Conservation (phyloP, 2,329 filamentous ascomycete species). For the Fusarium miscanthi region DNA sequence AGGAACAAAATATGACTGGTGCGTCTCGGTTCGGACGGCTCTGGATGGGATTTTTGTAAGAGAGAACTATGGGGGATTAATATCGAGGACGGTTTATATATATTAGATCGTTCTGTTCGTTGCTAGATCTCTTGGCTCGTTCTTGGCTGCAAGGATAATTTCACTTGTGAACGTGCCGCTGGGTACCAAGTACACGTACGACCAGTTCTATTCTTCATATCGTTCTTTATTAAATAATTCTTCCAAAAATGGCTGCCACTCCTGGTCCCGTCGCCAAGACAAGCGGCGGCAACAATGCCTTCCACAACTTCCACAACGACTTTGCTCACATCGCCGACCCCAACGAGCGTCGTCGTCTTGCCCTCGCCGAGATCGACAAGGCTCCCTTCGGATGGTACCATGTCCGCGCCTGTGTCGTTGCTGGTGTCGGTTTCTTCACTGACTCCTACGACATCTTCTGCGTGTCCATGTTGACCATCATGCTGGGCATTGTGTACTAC, state of each 20-base stretch:
- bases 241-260: constrained; percentile 27
- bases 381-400: constrained; percentile 88
- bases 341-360: constrained; percentile 81
- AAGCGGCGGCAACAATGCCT: constrained; percentile 74
- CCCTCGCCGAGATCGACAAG: constrained; percentile 84
- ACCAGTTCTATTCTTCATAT: neutral
- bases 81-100: constrained; percentile 6
- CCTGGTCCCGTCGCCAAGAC: constrained; percentile 56
- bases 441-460: constrained; percentile 88
- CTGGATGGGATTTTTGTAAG: neutral
- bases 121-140: constrained; percentile 15
- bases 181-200: neutral
- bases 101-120: constrained; percentile 8
- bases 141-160: constrained; percentile 23
- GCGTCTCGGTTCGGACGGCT: constrained; percentile 35
- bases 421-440: constrained; percentile 89
- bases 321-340: constrained; percentile 73
- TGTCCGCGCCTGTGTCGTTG: constrained; percentile 79
- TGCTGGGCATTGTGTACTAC: constrained; percentile 84
- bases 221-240: neutral
- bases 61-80: neutral
- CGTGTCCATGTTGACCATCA: constrained; percentile 76
- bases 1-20: constrained; percentile 6
- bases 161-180: constrained; percentile 8
- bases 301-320: constrained; percentile 83